phyloP scores from a whole-genome alignment of 768 basidiomycete species.

The Amyloporia xantha region DNA sequence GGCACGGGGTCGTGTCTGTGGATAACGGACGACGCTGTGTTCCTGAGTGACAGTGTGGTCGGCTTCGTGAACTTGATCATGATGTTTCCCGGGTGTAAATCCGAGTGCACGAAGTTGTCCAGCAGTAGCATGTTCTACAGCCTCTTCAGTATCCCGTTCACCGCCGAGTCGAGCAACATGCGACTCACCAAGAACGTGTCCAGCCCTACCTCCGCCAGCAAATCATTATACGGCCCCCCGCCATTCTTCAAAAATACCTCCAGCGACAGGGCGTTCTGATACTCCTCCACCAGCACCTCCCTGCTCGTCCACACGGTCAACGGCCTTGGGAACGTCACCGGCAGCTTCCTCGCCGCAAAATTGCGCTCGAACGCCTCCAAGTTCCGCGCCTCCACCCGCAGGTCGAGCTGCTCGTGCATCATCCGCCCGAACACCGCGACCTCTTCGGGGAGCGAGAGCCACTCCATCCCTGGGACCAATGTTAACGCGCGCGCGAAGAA shows the following conservation, averaged over 20 bases:
- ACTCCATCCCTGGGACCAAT: conserved; percentile 86
- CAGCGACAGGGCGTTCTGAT: conserved; percentile 84
- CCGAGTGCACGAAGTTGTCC: conserved; percentile 95
- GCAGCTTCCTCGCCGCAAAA: conserved; percentile 71
- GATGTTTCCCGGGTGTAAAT: conserved; percentile 91
- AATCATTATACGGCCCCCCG: conserved; percentile 85
- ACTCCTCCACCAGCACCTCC: conserved; percentile 88
- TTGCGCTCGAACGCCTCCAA: conserved; percentile 79
- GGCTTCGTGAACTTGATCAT: conserved; percentile 96
- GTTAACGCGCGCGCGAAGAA: conserved; percentile 82
- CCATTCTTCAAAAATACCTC: conserved; percentile 85
- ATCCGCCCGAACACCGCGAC: conserved; percentile 90
- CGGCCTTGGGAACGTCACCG: conserved; percentile 88
- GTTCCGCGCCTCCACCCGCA: conserved; percentile 87
- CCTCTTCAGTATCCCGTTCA: conserved; percentile 3
- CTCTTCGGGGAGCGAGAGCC: conserved; percentile 94
- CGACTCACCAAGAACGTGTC: conserved; percentile 86
- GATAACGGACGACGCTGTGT: conserved; percentile 18
- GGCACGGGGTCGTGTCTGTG: background rate
- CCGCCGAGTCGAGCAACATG: no score
- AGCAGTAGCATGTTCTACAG: conserved; percentile 91
- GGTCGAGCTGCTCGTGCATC: conserved; percentile 94
- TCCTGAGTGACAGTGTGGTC: conserved; percentile 55
- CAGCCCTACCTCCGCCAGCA: conserved; percentile 85
- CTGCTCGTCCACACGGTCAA: conserved; percentile 73